A percentile compares a stretch with the other conserved stretches of the same genome.
Evolutionary conservation across 2,329 filamentous ascomycete genomes (phyloP).

Genomic region (Cladosporium oxysporum): DNA sequence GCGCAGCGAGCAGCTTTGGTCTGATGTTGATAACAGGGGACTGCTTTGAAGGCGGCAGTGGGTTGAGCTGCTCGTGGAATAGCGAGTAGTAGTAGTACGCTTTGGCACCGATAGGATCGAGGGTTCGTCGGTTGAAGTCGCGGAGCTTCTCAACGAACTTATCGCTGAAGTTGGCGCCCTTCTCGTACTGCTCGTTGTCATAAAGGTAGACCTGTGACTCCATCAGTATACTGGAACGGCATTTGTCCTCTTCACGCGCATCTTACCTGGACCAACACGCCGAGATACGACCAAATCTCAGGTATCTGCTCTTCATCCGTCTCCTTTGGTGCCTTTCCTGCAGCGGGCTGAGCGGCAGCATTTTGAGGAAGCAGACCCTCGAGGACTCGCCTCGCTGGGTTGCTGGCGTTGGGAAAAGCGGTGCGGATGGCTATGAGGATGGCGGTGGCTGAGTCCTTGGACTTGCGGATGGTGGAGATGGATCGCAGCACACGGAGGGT

Average conservation of each 20-base stretch:
- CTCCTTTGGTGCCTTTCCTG: constrained; percentile 26
- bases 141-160: constrained; percentile 83
- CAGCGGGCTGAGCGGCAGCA: constrained; percentile 21
- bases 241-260: background rate
- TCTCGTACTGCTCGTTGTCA: constrained; percentile 78
- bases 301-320: constrained; percentile 35
- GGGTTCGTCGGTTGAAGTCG: constrained; percentile 84
- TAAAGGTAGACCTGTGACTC: constrained; percentile 78
- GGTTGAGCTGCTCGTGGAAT: constrained; percentile 88
- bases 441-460: constrained; percentile 46
- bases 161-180: constrained; percentile 81
- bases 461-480: constrained; percentile 93
- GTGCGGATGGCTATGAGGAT: constrained; percentile 36
- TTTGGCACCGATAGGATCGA: constrained; percentile 91
- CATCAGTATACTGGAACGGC: constrained; percentile 19
- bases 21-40: constrained; percentile 86
- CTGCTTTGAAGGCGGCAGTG: constrained; percentile 83
- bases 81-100: constrained; percentile 98
- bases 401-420: constrained; percentile 36
- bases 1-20: constrained; percentile 79
- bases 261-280: constrained; percentile 39
- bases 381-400: constrained; percentile 35
- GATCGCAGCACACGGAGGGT: constrained; percentile 90
- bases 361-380: constrained; percentile 36
- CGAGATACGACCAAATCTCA: constrained; percentile 42